Evolutionary conservation across 2,329 filamentous ascomycete species (phyloP), one percentile per base, ranked within the genome.

Genomic region (Fusarium longipes): DNA sequence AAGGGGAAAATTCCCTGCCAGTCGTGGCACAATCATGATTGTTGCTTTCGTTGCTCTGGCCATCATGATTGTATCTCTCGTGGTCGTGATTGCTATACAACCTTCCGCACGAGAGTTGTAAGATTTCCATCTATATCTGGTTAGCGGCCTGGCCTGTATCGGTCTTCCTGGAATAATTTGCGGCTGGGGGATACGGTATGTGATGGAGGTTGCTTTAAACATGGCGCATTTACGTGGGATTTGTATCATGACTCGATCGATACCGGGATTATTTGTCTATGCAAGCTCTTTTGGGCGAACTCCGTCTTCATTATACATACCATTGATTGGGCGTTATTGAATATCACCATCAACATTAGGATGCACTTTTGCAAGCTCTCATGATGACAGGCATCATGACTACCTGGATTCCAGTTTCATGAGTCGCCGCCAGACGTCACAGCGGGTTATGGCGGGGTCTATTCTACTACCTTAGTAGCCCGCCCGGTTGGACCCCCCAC

Each of bases 1-100:
- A 62, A 81, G 86, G 65, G 91, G 92, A 71, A 93, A 93, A 77
- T 94, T 94, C 71, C 91, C 92, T 0, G 91, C 92, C 9, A 91
- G 90, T 70, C 83, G 92, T 67, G 91, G 91, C 6, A 93, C 91
- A 22, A 87, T 96, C 42, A 81, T 93, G 44, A 70, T 93, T 35
- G 86, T 95, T 30, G 86, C 89, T 10, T 77, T 87, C 18, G 84
- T 93, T 42, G 87, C 91, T 5, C 81, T 88, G 73, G 82, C 84
- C 5, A 81, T 91, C 61, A 90, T 90, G 83, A 75, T 89, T 35
- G 81, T 83, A 27, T 87, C 84, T 45, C 76, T 91, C 63, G 80
- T 87, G 15, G 83, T 90, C 6, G 86, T 90, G 3, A 75, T 90
- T 43, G 82, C 86, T 17, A 84, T 88, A 50, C 83, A 86, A 29